These are phyloP conservation scores for Chloranthus sessilifolius DNA, from an alignment of 164 flowering plant genomes.

Conservation along the genomic window DNA sequence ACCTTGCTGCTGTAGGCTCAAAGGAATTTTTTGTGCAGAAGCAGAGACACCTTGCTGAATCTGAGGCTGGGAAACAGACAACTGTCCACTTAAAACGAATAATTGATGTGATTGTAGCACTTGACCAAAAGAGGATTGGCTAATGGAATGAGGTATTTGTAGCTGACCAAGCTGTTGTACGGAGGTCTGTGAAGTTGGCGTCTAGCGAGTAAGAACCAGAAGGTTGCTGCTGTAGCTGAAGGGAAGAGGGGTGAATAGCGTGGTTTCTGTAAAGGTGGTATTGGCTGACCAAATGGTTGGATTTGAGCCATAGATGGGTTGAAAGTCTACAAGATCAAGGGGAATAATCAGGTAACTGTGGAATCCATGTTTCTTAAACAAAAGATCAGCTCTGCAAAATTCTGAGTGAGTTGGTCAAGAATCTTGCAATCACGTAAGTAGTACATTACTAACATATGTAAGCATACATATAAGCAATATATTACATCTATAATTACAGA, in stretches of 20 bases:
- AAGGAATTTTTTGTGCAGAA: constrained; percentile 32
- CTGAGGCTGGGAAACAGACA: constrained; percentile 48
- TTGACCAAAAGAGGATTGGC: constrained; percentile 42
- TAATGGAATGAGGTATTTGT: constrained; percentile 30
- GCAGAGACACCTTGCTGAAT: constrained; percentile 42
- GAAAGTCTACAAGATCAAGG: constrained; percentile 28
- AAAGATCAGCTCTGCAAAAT: not conserved
- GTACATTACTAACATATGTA: too few species aligned
- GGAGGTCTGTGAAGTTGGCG: constrained; percentile 34
- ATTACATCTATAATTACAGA: too few species aligned
- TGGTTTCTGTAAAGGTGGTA: constrained; percentile 62
- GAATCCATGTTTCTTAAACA: not conserved
- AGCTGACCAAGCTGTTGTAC: constrained; percentile 31
- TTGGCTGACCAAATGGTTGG: constrained; percentile 43
- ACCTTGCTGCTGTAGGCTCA: constrained; percentile 29
- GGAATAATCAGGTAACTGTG: too few species aligned
- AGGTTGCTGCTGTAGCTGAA: constrained; percentile 47
- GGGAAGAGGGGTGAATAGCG: constrained; percentile 56
- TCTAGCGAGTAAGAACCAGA: constrained; percentile 39
- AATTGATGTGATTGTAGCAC: constrained; percentile 34
- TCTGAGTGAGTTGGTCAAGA: too few species aligned
- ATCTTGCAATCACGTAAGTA: too few species aligned
- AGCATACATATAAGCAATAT: too few species aligned
- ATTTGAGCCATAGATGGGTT: constrained; percentile 37
- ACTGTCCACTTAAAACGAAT: constrained; percentile 39